Evolutionary conservation across 2,329 filamentous ascomycete genomes (phyloP), one percentile per base, ranked within the genome.

Genomic region (Talaromyces sp.): DNA sequence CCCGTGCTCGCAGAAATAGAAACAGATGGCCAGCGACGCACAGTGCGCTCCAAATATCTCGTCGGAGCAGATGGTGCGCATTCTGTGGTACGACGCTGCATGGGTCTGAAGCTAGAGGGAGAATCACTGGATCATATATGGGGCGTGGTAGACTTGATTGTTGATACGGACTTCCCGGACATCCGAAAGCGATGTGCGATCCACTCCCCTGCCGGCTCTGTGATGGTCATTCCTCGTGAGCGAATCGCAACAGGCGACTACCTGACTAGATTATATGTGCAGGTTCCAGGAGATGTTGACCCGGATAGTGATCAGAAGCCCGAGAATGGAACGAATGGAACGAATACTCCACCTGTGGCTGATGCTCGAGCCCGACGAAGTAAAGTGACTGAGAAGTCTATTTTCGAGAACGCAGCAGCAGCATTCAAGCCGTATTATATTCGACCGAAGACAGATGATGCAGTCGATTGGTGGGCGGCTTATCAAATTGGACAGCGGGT

Each of bases 171-270:
- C 63, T 91, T 91, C 59, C 88, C 88, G 0, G 88, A 93, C 66
- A 89, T 91, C 63, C 87, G 89, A 79, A 87, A 88, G 80, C 87
- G 89, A 77, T 89, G 86, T 63, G 89, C 86, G 1, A 89, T 91
- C 54, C 88, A 91, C 68, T 90, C 87, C 3, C 79, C 84, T 41
- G 78, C 86, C 52, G 88, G 89, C 1, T 90, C 87, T 16, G 86
- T 92, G 65, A 89, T 92, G 84, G 86, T 91, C 4, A 91, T 93
- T 52, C 89, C 89, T 0, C 80, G 87, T 20, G 87, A 90, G 68
- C 78, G 78, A 1, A 80, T 82, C 49, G 73, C 73, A 22, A 73
- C 83, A 50, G 83, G 85, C 55, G 82, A 89, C 72, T 86, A 89
- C 45, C 80, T 88, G 17, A 80, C 89, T 16, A 87, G 89, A 60